Conservation (phyloP, 1,284 basidiomycete species). For the Apiotrichum gracile region DNA sequence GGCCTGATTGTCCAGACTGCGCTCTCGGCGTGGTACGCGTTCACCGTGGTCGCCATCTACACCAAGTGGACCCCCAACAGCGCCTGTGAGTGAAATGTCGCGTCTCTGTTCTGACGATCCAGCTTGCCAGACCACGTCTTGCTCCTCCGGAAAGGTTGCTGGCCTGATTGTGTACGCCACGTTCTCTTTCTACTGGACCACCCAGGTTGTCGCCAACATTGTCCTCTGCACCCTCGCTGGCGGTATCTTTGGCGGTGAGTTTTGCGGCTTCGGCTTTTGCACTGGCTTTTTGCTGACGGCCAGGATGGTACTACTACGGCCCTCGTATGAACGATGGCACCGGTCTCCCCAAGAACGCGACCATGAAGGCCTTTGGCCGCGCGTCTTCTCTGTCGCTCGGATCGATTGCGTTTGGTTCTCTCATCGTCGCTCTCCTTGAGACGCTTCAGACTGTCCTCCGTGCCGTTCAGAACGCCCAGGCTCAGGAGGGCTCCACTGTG, state of each 20-base stretch:
- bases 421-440: conserved; percentile 83
- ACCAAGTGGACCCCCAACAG: conserved; percentile 70
- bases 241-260: conserved; percentile 56
- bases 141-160: conserved; percentile 55
- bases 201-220: conserved; percentile 67
- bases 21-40: conserved; percentile 55
- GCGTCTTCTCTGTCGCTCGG: conserved; percentile 81
- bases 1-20: conserved; percentile 66
- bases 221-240: conserved; percentile 73
- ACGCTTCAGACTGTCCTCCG: conserved; percentile 64
- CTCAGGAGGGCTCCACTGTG: conserved; percentile 62
- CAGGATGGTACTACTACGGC: conserved; percentile 46
- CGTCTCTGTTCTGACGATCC: not conserved
- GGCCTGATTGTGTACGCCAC: conserved; percentile 72
- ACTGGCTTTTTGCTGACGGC: conserved; percentile 9
- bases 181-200: conserved; percentile 79
- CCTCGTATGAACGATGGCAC: conserved; percentile 30
- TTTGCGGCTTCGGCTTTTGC: too few relatives aligned
- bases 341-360: conserved; percentile 61
- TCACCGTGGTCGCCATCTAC: conserved; percentile 53
- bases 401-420: conserved; percentile 80
- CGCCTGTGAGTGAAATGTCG: conserved; percentile 51
- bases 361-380: conserved; percentile 64
- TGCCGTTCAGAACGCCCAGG: conserved; percentile 61
- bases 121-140: conserved; percentile 47